Conservation (phyloP, 495 filamentous ascomycete genomes). For the Pseudomonodictys pantanalensis region DNA sequence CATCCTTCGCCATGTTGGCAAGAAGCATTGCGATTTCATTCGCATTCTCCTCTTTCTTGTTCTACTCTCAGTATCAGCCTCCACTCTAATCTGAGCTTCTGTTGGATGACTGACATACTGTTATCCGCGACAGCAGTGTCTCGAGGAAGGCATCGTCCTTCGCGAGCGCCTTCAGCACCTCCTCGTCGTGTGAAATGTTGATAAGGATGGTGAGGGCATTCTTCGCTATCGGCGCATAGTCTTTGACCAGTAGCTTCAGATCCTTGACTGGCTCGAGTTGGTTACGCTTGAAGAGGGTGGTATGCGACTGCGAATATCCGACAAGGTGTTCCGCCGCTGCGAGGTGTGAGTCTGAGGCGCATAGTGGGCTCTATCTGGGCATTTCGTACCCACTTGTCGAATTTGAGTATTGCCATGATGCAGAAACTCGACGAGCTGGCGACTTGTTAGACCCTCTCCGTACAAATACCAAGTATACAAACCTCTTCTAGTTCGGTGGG, state of each 20-base stretch:
- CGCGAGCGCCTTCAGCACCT: slow-evolving; percentile 67
- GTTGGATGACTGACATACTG: slow-evolving; percentile 57
- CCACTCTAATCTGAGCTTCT: neutral
- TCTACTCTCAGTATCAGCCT: slow-evolving; percentile 42
- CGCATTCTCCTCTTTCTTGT: slow-evolving; percentile 66
- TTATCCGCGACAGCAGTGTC: slow-evolving; percentile 64
- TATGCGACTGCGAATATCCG: slow-evolving; percentile 74
- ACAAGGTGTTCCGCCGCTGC: slow-evolving; percentile 80
- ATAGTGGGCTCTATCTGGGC: neutral
- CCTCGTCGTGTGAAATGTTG: slow-evolving; percentile 78
- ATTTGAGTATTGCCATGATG: slow-evolving; percentile 85
- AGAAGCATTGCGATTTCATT: slow-evolving; percentile 87
- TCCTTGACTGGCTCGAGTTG: slow-evolving; percentile 79
- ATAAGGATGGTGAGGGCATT: slow-evolving; percentile 91
- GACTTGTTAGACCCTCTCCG: neutral
- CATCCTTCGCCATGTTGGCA: slow-evolving; percentile 82
- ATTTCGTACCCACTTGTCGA: slow-evolving; percentile 62
- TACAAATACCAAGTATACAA: slow-evolving; percentile 12
- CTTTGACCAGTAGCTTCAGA: slow-evolving; percentile 81
- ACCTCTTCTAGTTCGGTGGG: slow-evolving; percentile 83
- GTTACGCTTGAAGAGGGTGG: slow-evolving; percentile 76
- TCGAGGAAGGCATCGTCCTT: slow-evolving; percentile 81
- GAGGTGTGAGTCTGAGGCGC: slow-evolving; percentile 3
- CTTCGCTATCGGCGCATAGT: slow-evolving; percentile 83
- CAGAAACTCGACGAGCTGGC: slow-evolving; percentile 85